Evolutionary conservation across 2,329 filamentous ascomycete species (phyloP).

Genomic region (Calonectria fujianensis): DNA sequence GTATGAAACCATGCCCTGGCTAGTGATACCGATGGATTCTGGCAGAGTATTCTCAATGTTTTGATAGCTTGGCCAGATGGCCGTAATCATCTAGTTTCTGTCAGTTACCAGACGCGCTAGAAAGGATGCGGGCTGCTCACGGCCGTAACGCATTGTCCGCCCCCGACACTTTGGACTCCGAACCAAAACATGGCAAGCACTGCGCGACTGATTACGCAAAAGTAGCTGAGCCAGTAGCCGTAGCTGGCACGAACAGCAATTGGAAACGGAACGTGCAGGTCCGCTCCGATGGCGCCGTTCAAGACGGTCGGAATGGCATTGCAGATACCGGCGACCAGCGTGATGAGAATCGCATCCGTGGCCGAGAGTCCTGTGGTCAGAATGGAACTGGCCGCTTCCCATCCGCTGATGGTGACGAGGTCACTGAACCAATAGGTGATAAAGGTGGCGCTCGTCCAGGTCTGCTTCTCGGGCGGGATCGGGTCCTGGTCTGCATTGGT

Average conservation of each 20-base stretch:
- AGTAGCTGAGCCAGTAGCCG: conserved; percentile 58
- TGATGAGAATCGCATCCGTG: conserved; percentile 68
- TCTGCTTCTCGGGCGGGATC: conserved; percentile 62
- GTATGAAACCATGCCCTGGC: conserved; percentile 64
- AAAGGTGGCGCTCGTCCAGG: conserved; percentile 66
- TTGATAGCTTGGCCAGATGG: conserved; percentile 64
- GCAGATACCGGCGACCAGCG: conserved; percentile 67
- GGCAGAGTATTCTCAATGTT: conserved; percentile 63
- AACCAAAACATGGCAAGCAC: conserved; percentile 58
- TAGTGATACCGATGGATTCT: conserved; percentile 56
- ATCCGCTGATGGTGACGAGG: conserved; percentile 60
- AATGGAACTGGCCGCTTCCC: conserved; percentile 56
- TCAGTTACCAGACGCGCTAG: neutral
- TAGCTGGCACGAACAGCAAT: conserved; percentile 54
- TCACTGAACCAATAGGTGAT: conserved; percentile 70
- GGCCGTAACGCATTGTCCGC: conserved; percentile 46
- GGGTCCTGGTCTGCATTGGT: conserved; percentile 54
- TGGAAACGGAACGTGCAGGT: conserved; percentile 59
- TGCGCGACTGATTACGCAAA: conserved; percentile 57
- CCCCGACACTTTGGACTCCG: conserved; percentile 58
- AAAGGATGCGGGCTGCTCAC: neutral
- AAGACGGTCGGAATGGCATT: conserved; percentile 67
- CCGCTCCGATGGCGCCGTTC: conserved; percentile 62
- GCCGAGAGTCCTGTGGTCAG: conserved; percentile 62
- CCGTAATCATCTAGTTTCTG: conserved; percentile 55